phyloP scores from a whole-genome alignment of 306 rosid genomes.

The Pterocarpus macrocarpus region DNA sequence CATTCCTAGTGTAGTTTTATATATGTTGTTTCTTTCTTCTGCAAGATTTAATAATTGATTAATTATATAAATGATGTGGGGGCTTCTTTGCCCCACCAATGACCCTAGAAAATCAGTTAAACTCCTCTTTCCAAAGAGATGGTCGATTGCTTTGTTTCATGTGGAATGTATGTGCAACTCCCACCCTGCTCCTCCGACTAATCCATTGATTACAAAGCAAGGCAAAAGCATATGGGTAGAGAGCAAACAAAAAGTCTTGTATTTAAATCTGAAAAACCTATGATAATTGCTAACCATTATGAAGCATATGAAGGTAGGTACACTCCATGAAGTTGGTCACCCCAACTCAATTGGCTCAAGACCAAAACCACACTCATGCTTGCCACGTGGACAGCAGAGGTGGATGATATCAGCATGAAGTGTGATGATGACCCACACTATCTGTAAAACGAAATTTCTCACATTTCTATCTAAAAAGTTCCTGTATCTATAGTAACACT shows the following conservation, averaged over 20 bases:
- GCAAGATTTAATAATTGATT: conserved; percentile 55
- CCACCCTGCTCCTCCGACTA: conserved; percentile 47
- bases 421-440: conserved; percentile 70
- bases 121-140: conserved; percentile 19
- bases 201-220: conserved; percentile 51
- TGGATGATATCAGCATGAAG: conserved; percentile 93
- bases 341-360: conserved; percentile 56
- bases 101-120: conserved; percentile 48
- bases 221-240: conserved; percentile 54
- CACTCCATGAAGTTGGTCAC: conserved; percentile 57
- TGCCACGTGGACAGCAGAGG: conserved; percentile 73
- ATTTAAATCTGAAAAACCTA: conserved; percentile 42
- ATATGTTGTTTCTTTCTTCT: conserved; percentile 40
- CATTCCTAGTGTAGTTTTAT: conserved; percentile 27
- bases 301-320: conserved; percentile 56
- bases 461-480: not conserved
- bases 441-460: not conserved
- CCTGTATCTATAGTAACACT: not conserved
- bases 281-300: conserved; percentile 56
- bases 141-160: conserved; percentile 48
- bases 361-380: conserved; percentile 61
- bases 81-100: conserved; percentile 43
- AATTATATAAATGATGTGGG: conserved; percentile 47
- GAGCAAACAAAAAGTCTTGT: conserved; percentile 45
- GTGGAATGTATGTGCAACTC: conserved; percentile 56